Evolutionary conservation across 2,329 filamentous ascomycete genomes (phyloP).

Genomic region (Arthrobotrys musiformis): DNA sequence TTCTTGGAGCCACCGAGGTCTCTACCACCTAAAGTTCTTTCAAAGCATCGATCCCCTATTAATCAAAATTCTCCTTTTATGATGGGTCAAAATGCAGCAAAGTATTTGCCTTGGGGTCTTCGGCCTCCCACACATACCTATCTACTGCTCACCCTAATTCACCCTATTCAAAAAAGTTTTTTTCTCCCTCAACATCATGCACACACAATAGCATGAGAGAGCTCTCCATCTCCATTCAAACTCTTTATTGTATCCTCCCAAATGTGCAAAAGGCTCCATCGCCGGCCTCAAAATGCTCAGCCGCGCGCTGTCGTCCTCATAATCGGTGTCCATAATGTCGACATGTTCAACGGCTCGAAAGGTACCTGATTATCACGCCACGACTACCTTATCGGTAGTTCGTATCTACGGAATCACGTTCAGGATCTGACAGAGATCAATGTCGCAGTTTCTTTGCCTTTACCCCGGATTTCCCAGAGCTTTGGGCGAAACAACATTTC

Average conservation of each 20-base stretch:
- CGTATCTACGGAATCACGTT: constrained; percentile 14
- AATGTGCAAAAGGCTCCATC: background rate
- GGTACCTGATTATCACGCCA: constrained; percentile 8
- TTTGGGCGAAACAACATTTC: constrained; percentile 14
- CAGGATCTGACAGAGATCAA: background rate
- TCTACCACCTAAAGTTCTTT: too few species aligned
- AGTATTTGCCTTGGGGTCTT: background rate
- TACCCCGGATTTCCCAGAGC: constrained; percentile 16
- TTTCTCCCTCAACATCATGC: background rate
- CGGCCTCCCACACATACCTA: background rate
- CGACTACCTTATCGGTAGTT: background rate
- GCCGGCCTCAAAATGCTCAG: background rate
- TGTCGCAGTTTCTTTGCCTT: background rate
- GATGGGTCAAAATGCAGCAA: background rate
- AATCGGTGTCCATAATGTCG: background rate
- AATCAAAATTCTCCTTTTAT: background rate
- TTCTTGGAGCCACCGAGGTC: background rate
- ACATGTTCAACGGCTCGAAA: background rate
- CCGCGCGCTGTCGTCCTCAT: background rate
- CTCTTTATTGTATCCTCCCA: background rate
- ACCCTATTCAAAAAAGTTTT: background rate
- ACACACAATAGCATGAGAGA: too few species aligned
- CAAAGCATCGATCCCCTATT: background rate
- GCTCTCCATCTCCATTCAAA: background rate
- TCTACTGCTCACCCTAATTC: background rate